Evolutionary conservation across 2,329 filamentous ascomycete genomes (phyloP).

Genomic region (Didymella pomorum): DNA sequence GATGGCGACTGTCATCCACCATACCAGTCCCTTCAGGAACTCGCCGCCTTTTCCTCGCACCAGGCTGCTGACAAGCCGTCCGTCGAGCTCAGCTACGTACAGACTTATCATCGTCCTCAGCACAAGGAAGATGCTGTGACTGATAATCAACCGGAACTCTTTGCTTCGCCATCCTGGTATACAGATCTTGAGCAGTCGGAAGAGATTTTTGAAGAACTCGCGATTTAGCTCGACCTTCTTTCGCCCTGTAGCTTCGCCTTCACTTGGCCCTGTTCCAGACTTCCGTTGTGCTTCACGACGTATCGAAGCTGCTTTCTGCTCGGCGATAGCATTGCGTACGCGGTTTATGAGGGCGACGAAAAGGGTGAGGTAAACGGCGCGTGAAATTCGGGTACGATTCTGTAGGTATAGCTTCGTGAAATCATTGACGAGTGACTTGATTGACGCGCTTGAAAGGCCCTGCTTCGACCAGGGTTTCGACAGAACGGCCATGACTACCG

Average conservation of each 20-base stretch:
- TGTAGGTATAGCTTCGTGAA: conserved; percentile 50
- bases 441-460: conserved; percentile 41
- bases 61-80: conserved; percentile 87
- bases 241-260: conserved; percentile 55
- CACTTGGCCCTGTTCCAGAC: conserved; percentile 48
- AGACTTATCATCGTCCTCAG: conserved; percentile 90
- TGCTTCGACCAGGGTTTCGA: conserved; percentile 50
- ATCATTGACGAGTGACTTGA: conserved; percentile 50
- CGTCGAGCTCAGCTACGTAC: conserved; percentile 96
- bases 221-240: conserved; percentile 93
- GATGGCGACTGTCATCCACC: conserved; percentile 98
- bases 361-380: conserved; percentile 52
- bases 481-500: conserved; percentile 51
- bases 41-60: conserved; percentile 91
- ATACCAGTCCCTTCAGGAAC: conserved; percentile 85
- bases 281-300: conserved; percentile 67
- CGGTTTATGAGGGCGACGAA: conserved; percentile 68
- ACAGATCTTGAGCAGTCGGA: conserved; percentile 82
- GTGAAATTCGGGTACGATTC: conserved; percentile 53
- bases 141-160: conserved; percentile 83
- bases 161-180: conserved; percentile 90
- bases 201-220: conserved; percentile 81
- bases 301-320: conserved; percentile 85
- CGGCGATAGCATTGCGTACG: conserved; percentile 87
- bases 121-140: conserved; percentile 92